These are phyloP conservation scores for Aphanomyces astaci DNA, from an alignment of 352 stramenopile species.

Conservation along the genomic window DNA sequence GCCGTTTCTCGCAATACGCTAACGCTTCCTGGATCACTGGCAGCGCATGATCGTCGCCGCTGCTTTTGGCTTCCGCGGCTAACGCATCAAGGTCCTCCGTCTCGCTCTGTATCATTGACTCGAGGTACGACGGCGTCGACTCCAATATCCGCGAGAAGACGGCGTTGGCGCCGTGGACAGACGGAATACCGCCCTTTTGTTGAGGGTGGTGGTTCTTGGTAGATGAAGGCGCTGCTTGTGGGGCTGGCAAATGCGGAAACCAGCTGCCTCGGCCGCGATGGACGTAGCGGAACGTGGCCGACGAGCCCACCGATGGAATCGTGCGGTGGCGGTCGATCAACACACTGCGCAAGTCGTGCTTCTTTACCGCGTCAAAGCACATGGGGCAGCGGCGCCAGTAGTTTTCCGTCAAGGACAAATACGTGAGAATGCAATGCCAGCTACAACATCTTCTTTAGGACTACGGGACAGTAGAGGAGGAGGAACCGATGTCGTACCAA, in stretches of 20 bases:
- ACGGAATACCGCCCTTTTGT: conserved; percentile 44
- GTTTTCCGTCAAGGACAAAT: conserved; percentile 77
- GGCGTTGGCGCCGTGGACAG: conserved; percentile 57
- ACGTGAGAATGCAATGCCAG: conserved; percentile 77
- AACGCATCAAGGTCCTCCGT: conserved; percentile 62
- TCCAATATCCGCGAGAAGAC: conserved; percentile 68
- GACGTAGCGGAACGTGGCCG: conserved; percentile 65
- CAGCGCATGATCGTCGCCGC: conserved; percentile 58
- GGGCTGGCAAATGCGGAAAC: conserved; percentile 47
- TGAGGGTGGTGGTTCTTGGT: too few species aligned
- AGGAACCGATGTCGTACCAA: conserved; percentile 57
- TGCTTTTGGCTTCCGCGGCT: conserved; percentile 62
- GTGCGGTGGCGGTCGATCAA: conserved; percentile 49
- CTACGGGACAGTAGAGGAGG: not conserved
- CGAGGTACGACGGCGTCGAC: conserved; percentile 55
- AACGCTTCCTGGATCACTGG: conserved; percentile 78
- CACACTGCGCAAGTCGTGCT: conserved; percentile 67
- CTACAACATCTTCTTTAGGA: conserved; percentile 28
- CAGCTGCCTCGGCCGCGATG: conserved; percentile 60
- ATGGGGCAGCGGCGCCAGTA: conserved; percentile 83
- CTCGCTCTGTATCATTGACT: conserved; percentile 47
- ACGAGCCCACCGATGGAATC: conserved; percentile 42
- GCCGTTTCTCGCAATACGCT: conserved; percentile 49
- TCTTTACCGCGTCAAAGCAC: conserved; percentile 83
- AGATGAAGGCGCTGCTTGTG: too few species aligned